Evolutionary conservation across 768 basidiomycete species (phyloP).

Genomic region (Mycena galopus): DNA sequence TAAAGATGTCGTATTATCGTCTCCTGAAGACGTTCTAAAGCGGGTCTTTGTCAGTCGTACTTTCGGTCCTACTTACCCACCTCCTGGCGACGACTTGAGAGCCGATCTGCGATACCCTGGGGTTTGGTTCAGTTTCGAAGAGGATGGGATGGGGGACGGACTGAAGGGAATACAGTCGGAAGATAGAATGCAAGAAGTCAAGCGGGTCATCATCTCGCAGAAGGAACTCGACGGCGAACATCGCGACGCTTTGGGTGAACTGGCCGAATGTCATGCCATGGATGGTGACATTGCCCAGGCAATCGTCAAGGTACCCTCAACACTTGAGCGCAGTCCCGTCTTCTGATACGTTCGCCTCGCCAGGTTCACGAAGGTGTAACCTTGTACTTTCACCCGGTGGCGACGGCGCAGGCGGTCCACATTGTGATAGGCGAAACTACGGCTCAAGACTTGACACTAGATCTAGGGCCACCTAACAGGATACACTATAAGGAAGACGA

Average conservation of each 20-base stretch:
- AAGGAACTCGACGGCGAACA: conserved; percentile 68
- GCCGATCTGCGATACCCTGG: conserved; percentile 87
- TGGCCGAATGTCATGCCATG: conserved; percentile 75
- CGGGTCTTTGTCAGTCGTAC: conserved; percentile 76
- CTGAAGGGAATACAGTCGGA: conserved; percentile 66
- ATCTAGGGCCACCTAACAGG: conserved; percentile 83
- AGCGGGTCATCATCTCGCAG: conserved; percentile 79
- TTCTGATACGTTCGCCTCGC: conserved; percentile 12
- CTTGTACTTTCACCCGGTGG: conserved; percentile 71
- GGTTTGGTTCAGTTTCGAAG: conserved; percentile 87
- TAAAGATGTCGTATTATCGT: conserved; percentile 73
- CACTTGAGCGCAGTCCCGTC: neutral
- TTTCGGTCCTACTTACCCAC: conserved; percentile 87
- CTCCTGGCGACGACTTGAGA: conserved; percentile 43
- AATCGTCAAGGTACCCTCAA: conserved; percentile 68
- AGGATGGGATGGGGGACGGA: conserved; percentile 72
- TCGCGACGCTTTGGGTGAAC: conserved; percentile 81
- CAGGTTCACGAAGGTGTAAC: conserved; percentile 83
- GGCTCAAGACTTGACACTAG: conserved; percentile 83
- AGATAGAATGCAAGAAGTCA: conserved; percentile 82
- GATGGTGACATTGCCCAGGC: conserved; percentile 77
- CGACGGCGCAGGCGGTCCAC: conserved; percentile 63
- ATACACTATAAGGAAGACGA: conserved; percentile 92
- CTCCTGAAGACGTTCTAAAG: conserved; percentile 69
- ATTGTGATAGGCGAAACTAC: conserved; percentile 82